phyloP scores from a whole-genome alignment of 306 rosid genomes.

The Sesbania bispinosa region DNA sequence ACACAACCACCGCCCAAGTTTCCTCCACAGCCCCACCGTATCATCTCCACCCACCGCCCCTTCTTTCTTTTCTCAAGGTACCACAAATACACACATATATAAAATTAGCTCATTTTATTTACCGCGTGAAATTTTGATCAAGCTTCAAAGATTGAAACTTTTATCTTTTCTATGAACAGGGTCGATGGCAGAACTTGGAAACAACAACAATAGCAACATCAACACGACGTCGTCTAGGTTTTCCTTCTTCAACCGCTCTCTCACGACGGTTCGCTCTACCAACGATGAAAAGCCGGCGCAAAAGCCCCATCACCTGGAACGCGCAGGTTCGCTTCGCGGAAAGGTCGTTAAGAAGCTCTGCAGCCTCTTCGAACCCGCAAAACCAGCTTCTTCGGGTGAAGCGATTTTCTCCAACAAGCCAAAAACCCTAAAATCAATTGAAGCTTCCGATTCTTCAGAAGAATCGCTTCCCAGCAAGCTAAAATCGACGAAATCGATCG shows the following conservation, averaged over 20 bases:
- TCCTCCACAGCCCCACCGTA: neutral
- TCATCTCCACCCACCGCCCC: neutral
- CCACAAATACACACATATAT: neutral
- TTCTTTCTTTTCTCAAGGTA: neutral
- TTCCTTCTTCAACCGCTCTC: conserved; percentile 65
- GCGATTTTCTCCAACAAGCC: conserved; percentile 4
- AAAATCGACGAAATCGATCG: neutral
- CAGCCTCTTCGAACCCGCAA: conserved; percentile 52
- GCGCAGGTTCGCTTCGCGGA: conserved; percentile 63
- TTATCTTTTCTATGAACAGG: neutral
- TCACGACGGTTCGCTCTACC: conserved; percentile 23
- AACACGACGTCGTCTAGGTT: conserved; percentile 36
- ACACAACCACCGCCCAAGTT: neutral
- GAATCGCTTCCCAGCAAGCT: neutral
- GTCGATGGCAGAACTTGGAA: conserved; percentile 38
- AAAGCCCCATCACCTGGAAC: conserved; percentile 44
- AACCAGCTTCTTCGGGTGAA: conserved; percentile 17
- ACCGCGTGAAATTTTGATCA: neutral
- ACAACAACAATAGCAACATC: neutral
- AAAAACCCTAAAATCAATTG: conserved; percentile 42
- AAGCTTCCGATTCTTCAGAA: conserved; percentile 25
- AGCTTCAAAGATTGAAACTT: neutral
- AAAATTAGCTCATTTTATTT: neutral
- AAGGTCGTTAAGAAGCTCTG: conserved; percentile 73
- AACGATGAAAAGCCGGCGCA: conserved; percentile 26